phyloP scores from a whole-genome alignment of 2,329 filamentous ascomycete genomes.

The Madurella fahalii region DNA sequence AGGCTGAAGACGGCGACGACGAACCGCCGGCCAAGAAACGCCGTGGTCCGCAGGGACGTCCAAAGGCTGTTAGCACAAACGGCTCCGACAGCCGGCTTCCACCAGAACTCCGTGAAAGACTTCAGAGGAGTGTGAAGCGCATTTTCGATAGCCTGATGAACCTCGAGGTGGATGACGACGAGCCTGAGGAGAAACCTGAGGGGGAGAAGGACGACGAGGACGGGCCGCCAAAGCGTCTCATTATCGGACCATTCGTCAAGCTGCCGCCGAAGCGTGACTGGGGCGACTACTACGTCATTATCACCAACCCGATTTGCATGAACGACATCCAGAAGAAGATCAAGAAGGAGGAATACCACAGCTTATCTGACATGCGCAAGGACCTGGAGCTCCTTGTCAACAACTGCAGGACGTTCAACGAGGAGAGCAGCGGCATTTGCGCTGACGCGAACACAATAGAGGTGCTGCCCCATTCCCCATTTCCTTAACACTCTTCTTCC shows the following conservation, averaged over 20 bases:
- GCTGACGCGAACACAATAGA: conserved; percentile 90
- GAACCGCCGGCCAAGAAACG: conserved; percentile 77
- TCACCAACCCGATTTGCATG: conserved; percentile 90
- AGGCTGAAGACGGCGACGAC: conserved; percentile 73
- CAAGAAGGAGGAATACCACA: conserved; percentile 90
- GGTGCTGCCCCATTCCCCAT: conserved; percentile 46
- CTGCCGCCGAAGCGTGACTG: conserved; percentile 85
- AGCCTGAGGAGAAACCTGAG: conserved; percentile 48
- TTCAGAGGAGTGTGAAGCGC: conserved; percentile 74
- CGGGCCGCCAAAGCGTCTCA: conserved; percentile 63
- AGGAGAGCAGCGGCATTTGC: conserved; percentile 88
- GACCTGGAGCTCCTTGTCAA: conserved; percentile 82
- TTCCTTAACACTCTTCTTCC: neutral
- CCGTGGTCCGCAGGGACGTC: conserved; percentile 64
- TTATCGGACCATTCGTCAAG: conserved; percentile 92
- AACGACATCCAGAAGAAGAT: conserved; percentile 92
- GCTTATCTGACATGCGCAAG: conserved; percentile 71
- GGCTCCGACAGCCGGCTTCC: conserved; percentile 55
- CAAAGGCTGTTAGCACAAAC: conserved; percentile 52
- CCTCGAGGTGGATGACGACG: conserved; percentile 72
- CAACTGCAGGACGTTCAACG: conserved; percentile 95
- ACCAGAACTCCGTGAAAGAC: conserved; percentile 64
- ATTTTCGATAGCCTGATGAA: conserved; percentile 79
- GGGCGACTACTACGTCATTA: conserved; percentile 92
- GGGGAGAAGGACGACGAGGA: conserved; percentile 49